Evolutionary conservation across 2,329 filamentous ascomycete genomes (phyloP).

Genomic region (Penicillium thymicola): DNA sequence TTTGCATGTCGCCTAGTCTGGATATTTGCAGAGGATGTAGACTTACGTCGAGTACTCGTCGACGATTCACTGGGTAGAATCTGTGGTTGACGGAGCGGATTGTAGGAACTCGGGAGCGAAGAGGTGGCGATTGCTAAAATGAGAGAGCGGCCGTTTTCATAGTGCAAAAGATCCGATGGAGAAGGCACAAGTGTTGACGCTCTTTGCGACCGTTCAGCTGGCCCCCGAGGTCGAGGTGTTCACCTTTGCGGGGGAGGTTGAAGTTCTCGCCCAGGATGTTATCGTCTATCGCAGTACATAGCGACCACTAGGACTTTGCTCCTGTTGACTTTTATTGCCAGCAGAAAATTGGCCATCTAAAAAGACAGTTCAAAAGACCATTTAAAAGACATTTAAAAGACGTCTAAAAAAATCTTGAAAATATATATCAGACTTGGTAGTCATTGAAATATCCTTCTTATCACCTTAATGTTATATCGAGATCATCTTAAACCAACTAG

Average conservation of each 20-base stretch:
- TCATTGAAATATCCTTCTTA: neutral
- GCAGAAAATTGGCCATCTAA: neutral
- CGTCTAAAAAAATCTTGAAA: neutral
- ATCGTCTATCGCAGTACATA: neutral
- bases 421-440: neutral
- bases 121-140: neutral
- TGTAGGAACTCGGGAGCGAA: neutral
- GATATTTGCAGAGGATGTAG: neutral
- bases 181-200: neutral
- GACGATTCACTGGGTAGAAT: neutral
- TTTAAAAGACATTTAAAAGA: too few relatives aligned
- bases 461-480: neutral
- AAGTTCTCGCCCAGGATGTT: constrained; percentile 7
- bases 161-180: neutral
- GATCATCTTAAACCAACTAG: neutral
- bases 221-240: neutral
- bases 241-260: constrained; percentile 5
- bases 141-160: neutral
- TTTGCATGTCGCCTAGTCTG: neutral
- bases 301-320: neutral
- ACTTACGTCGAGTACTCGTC: neutral
- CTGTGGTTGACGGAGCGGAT: neutral
- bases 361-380: neutral
- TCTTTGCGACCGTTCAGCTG: neutral
- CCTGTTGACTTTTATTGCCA: neutral